Evolutionary conservation across 2,329 filamentous ascomycete species (phyloP).

Genomic region (Chaetomiaceae sp.): DNA sequence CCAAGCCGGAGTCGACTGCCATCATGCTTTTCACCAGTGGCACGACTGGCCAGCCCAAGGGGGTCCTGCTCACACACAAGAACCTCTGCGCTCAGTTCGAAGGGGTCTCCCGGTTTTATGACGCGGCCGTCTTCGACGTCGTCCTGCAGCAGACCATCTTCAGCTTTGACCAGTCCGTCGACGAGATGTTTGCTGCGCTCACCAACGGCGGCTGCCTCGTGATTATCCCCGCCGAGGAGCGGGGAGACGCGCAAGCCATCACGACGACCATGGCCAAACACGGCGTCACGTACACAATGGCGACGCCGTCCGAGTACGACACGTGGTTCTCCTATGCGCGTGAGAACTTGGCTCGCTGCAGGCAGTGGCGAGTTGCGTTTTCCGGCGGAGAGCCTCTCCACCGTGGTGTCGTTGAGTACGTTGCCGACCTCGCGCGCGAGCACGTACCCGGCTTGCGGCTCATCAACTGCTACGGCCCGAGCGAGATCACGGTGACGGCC

Average conservation of each 20-base stretch:
- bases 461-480: constrained; percentile 20
- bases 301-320: constrained; percentile 37
- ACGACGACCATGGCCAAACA: constrained; percentile 31
- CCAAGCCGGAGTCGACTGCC: neutral
- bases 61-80: constrained; percentile 35
- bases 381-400: constrained; percentile 30
- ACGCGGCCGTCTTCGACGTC: constrained; percentile 14
- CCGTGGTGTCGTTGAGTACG: too few species aligned
- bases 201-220: constrained; percentile 28
- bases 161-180: constrained; percentile 36
- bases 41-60: constrained; percentile 47
- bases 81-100: too few species aligned
- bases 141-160: constrained; percentile 34
- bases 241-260: constrained; percentile 33
- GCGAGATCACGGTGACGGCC: constrained; percentile 8
- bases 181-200: constrained; percentile 29
- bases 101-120: too few species aligned
- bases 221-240: constrained; percentile 25
- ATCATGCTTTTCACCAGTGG: constrained; percentile 47
- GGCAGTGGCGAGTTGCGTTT: constrained; percentile 30
- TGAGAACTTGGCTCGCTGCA: neutral
- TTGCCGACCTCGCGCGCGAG: too few species aligned
- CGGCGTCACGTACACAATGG: constrained; percentile 32
- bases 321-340: constrained; percentile 18
- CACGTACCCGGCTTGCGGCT: constrained; percentile 6